Evolutionary conservation across 2,329 filamentous ascomycete species (phyloP).

Genomic region (Pestalotiopsis fici): DNA sequence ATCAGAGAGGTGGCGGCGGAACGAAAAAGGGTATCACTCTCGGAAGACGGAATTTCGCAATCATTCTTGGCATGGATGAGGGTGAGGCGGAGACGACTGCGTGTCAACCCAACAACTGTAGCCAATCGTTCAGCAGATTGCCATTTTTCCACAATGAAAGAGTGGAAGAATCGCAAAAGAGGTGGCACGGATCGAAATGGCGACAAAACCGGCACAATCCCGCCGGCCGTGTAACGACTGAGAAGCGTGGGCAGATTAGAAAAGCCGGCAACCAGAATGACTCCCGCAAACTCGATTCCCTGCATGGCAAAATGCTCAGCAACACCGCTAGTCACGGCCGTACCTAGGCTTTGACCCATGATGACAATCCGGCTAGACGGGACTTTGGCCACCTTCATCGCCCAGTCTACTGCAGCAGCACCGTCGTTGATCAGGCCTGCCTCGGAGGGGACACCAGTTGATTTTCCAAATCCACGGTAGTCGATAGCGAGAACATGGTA

Average conservation of each 20-base stretch:
- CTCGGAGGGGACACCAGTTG: slow-evolving; percentile 79
- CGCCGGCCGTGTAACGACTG: slow-evolving; percentile 76
- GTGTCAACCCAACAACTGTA: slow-evolving; percentile 54
- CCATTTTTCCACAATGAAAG: slow-evolving; percentile 80
- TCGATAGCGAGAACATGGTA: slow-evolving; percentile 87
- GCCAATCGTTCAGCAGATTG: slow-evolving; percentile 67
- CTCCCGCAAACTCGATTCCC: slow-evolving; percentile 71
- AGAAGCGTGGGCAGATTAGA: slow-evolving; percentile 73
- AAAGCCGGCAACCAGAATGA: slow-evolving; percentile 81
- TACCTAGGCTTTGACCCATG: slow-evolving; percentile 85
- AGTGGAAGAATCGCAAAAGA: slow-evolving; percentile 61
- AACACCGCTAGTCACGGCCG: slow-evolving; percentile 76
- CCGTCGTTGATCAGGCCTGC: slow-evolving; percentile 80
- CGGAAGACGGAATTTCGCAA: slow-evolving; percentile 75
- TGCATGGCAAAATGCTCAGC: slow-evolving; percentile 67
- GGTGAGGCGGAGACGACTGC: slow-evolving; percentile 61
- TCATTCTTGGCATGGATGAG: slow-evolving; percentile 83
- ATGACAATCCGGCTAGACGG: slow-evolving; percentile 74
- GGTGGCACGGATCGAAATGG: slow-evolving; percentile 70
- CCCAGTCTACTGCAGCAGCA: slow-evolving; percentile 71
- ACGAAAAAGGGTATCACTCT: slow-evolving; percentile 65
- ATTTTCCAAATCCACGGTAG: slow-evolving; percentile 85
- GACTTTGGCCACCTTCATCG: slow-evolving; percentile 64
- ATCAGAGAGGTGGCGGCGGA: slow-evolving; percentile 56
- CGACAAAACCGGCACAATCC: slow-evolving; percentile 75